Base-by-base conservation (phyloP, 805 yeast genomes). In the Sugiyamaella chiloensis region DNA sequence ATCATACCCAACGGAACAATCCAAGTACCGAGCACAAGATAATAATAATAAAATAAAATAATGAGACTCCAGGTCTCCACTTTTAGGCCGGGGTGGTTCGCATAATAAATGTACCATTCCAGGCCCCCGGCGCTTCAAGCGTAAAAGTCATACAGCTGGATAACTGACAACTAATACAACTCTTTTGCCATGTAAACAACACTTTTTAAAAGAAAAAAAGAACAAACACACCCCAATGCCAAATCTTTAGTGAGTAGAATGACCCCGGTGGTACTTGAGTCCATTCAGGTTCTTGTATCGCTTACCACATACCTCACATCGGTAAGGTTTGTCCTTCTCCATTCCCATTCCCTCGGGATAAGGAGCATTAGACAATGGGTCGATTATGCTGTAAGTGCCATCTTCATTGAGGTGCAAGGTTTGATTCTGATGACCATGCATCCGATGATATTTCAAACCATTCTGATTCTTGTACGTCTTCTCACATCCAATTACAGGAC, bases 221-320 rank as follows among this genome's bases (percentile, higher is more conserved):
- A n/a, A n/a, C n/a, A n/a, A n/a, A n/a, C n/a, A n/a, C n/a, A n/a
- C n/a, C n/a, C n/a, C n/a, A n/a, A n/a, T n/a, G n/a, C n/a, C n/a
- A n/a, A n/a, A 36, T 7, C 8, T 4, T 41, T 66, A 90, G 72
- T 91, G 98, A 36, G 98, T 91, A n/a, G 97, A 83, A 69, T 93
- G 99, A 19, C 96, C 98, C 60, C 97, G 80, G 68, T 93, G 99
- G 67, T 93, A 93, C 69, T 93, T 93, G 67, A 93, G 75, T 23
- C 99, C 99, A 66, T 93, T 93, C 61, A 93, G 73, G 63, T 93
- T 93, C 75, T 93, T 93, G 72, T 93, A 93, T 48, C 99, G 74
- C 69, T 91, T 93, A 50, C 98, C 98, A 70, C 99, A 93, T 36
- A 91, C 96, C 70, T 93, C 98, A 69, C 99, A 93, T 62, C 97